Base-by-base conservation (phyloP, 1,284 basidiomycete species). In the Meripilus lineatus region DNA sequence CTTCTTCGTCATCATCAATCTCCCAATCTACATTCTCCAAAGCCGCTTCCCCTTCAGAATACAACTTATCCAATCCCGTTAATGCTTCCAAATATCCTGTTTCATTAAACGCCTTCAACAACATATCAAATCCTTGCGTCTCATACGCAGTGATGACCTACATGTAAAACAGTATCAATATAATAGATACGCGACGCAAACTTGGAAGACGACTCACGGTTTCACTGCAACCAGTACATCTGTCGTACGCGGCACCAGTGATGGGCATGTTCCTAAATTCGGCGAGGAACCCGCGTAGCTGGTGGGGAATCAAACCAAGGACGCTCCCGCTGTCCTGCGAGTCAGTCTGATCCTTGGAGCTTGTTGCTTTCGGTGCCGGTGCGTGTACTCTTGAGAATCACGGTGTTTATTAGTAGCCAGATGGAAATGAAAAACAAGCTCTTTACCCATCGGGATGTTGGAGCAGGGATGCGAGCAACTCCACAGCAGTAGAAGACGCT, bases 251-350 rank as follows among this genome's bases (percentile, higher is more conserved):
- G 2, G 85, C 79, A 0, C 93, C 95, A 0, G 85, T 81, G 43
- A 99, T 82, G 24, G 82, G 79, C 53, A 95, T 69, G 32, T 83
- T 93, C 38, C 82, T 74, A 73, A 96, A 99, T 49, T 89, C 84
- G 4, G 83, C 79, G 7, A 99, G 71, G 68, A 84, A 92, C 0
- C 94, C 96, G 1, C 96, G 81, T 4, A 99, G 70, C 61, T 98
- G 95, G 62, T 99, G 96, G 1, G 95, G 95, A 0, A 97, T 87
- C 2, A 85, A 68, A 0, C 94, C 94, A 1, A 98, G 75, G 0
- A 89, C 69, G 61, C 88, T 70, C 60, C 57, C 70, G 38, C 46
- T 66, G 67, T 30, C 28, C 28, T 30, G 10, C n/a, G n/a, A n/a
- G n/a, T n/a, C n/a, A n/a, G n/a, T n/a, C n/a, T n/a, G n/a, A n/a